Base-by-base conservation (phyloP, 805 yeast species). In the Metschnikowia rubicola region DNA sequence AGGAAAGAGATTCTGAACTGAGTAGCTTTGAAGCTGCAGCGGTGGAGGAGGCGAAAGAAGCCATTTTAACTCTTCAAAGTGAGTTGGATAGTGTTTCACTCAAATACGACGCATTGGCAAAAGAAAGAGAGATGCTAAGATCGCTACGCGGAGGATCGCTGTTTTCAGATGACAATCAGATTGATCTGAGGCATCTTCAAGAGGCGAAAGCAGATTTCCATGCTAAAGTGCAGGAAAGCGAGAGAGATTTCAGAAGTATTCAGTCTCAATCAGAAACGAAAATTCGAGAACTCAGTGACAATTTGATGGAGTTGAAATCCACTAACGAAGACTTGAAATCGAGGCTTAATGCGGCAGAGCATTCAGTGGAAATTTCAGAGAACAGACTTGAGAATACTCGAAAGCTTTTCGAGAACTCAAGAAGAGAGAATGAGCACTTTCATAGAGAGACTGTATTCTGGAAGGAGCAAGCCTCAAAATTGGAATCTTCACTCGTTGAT, bases 81-180 rank as follows among this genome's bases (percentile, higher is more conserved):
- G 82, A 84, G 53, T 66, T 86, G 34, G 70, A 74, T 17, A 68
- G 75, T 13, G 59, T 80, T 9, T 79, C 78, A 52, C 59, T 74
- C 2, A 80, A 79, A 59, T 62, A 83, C 37, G 77, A 72, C 10
- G 75, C 84, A 1, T 73, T 80, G 2, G 67, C 75, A 4, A 77
- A 81, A 51, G 95, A 88, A 62, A 77, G 90, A 46, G 95, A 90
- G 55, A 79, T 82, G 68, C 75, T 83, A 56, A 74, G 81, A 59
- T 48, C 47, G 3, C 37, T 52, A 35, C 30, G 38, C 35, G 41
- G 43, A 21, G 41, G 37, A 9, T 13, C 29, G 26, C 10, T 32
- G 17, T 30, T 37, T n/a, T n/a, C 36, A 19, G 55, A 53, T n/a
- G 41, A 34, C 15, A 41, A 37, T 43, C 51, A 36, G 42, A 47